phyloP scores from a whole-genome alignment of 164 flowering plant species.

The Tinospora cordifolia region DNA sequence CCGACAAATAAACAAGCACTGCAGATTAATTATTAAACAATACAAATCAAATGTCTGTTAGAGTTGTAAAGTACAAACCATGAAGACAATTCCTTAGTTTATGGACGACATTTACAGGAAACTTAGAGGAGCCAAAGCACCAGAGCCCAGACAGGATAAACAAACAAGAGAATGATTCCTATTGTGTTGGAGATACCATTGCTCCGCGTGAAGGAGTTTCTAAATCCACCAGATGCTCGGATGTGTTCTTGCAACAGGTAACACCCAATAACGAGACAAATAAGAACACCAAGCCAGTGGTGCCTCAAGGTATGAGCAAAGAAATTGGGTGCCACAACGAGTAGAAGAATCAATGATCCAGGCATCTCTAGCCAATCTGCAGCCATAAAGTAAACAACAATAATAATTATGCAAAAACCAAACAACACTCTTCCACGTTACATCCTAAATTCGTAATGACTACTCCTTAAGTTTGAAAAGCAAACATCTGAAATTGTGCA shows the following conservation, averaged over 20 bases:
- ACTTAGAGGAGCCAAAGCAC: constrained; percentile 29
- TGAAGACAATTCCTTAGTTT: not conserved
- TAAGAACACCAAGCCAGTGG: constrained; percentile 42
- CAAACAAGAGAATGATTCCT: constrained; percentile 63
- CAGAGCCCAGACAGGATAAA: constrained; percentile 72
- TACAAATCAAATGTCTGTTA: not conserved
- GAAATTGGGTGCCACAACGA: constrained; percentile 72
- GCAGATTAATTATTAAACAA: not conserved
- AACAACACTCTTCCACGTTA: not conserved
- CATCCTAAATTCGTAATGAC: too few species aligned
- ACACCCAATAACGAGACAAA: constrained; percentile 64
- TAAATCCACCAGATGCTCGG: constrained; percentile 80
- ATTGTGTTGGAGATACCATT: constrained; percentile 78
- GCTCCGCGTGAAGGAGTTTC: constrained; percentile 67
- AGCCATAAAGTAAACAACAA: constrained; percentile 1
- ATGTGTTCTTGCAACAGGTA: constrained; percentile 93
- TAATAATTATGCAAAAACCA: not conserved
- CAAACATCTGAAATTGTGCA: too few species aligned
- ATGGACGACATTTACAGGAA: not conserved
- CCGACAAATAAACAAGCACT: too few species aligned
- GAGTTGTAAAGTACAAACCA: not conserved
- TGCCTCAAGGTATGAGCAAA: constrained; percentile 47
- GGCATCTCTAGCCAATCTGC: constrained; percentile 92
- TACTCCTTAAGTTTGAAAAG: too few species aligned
- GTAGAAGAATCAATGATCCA: constrained; percentile 66